Percentiles rank a stretch among this genome's conserved stretches.
These are phyloP conservation scores for Biscogniauxia marginata DNA, from an alignment of 2,329 filamentous ascomycete genomes.

Conservation along the genomic window DNA sequence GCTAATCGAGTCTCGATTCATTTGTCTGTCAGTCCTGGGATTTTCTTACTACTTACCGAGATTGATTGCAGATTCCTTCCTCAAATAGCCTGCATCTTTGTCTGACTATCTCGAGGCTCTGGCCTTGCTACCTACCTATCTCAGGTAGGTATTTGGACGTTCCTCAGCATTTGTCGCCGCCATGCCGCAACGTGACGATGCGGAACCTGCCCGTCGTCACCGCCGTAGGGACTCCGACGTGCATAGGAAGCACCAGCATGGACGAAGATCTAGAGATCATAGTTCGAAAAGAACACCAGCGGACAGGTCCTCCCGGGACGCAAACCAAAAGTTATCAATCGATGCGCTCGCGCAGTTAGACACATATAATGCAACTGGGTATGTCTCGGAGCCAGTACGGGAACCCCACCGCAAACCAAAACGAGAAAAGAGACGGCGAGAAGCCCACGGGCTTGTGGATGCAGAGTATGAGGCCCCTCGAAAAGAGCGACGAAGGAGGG, in stretches of 20 bases:
- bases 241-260: slow-evolving; percentile 37
- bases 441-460: slow-evolving; percentile 22
- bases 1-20: slow-evolving; percentile 6
- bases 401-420: slow-evolving; percentile 41
- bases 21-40: slow-evolving; percentile 8
- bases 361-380: slow-evolving; percentile 51
- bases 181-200: slow-evolving; percentile 35
- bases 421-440: slow-evolving; percentile 31
- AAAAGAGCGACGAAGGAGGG: slow-evolving; percentile 17
- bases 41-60: slow-evolving; percentile 2
- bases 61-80: slow-evolving; percentile 24
- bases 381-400: slow-evolving; percentile 38
- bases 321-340: slow-evolving; percentile 38
- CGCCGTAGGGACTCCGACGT: slow-evolving; percentile 28
- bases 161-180: slow-evolving; percentile 7
- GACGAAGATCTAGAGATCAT: slow-evolving; percentile 32
- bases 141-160: not conserved
- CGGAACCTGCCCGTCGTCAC: slow-evolving; percentile 18
- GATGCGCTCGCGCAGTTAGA: slow-evolving; percentile 67
- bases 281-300: slow-evolving; percentile 32
- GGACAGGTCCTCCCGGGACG: slow-evolving; percentile 33
- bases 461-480: slow-evolving; percentile 33
- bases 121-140: not conserved
- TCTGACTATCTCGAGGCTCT: not conserved
- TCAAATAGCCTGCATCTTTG: slow-evolving; percentile 20